Evolutionary conservation across 1,284 basidiomycete genomes (phyloP).

Genomic region (Ceratorhiza oryzae-sativae): DNA sequence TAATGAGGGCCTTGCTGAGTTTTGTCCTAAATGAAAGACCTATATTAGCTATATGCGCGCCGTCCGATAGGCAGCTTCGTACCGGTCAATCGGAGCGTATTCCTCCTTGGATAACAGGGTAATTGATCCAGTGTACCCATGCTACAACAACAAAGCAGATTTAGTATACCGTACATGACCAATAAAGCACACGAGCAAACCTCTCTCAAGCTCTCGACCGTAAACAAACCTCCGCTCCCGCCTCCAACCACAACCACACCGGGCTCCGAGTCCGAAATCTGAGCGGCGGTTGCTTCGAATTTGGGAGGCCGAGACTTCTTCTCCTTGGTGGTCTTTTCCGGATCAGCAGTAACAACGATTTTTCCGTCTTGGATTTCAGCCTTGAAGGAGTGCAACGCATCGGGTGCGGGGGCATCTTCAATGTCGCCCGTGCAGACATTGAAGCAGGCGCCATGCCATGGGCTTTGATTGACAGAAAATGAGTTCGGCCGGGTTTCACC

Average conservation of each 20-base stretch:
- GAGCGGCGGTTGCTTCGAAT: constrained; percentile 46
- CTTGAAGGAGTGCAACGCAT: constrained; percentile 84
- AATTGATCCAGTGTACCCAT: constrained; percentile 79
- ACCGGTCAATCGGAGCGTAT: constrained; percentile 88
- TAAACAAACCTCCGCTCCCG: constrained; percentile 81
- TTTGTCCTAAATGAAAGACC: constrained; percentile 66
- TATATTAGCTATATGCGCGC: not conserved
- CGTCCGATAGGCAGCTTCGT: not conserved
- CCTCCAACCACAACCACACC: constrained; percentile 89
- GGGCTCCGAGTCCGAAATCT: constrained; percentile 55
- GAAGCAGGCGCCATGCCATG: constrained; percentile 96
- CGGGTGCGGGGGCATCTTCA: constrained; percentile 90
- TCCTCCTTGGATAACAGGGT: constrained; percentile 82
- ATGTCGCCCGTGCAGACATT: constrained; percentile 82
- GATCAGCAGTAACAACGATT: constrained; percentile 81
- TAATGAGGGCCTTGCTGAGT: constrained; percentile 86
- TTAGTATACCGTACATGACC: not conserved
- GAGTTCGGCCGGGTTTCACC: not conserved
- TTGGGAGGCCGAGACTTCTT: constrained; percentile 67
- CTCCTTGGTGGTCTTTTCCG: constrained; percentile 69
- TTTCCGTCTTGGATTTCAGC: constrained; percentile 73
- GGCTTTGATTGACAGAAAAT: constrained; percentile 55
- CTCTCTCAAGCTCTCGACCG: constrained; percentile 85
- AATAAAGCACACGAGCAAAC: constrained; percentile 52
- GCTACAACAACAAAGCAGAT: constrained; percentile 53